Conservation (phyloP, 2,329 filamentous ascomycete species). For the Ilyonectria destructans region DNA sequence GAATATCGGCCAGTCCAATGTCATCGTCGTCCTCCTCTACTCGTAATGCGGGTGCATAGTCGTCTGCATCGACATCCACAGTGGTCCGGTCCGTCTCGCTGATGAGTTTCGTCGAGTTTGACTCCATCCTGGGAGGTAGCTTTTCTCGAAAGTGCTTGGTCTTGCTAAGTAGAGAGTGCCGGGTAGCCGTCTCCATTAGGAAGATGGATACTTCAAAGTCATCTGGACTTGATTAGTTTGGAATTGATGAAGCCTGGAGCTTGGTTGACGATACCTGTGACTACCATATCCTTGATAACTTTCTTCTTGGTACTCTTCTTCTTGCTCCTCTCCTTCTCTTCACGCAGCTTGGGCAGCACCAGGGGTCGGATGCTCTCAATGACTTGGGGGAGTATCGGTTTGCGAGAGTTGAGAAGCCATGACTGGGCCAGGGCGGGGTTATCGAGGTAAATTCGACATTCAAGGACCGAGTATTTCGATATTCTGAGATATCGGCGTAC, state of each 20-base stretch:
- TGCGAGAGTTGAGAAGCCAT: conserved; percentile 86
- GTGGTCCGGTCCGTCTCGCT: conserved; percentile 69
- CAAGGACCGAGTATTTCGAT: conserved; percentile 93
- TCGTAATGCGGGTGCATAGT: conserved; percentile 58
- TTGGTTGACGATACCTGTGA: conserved; percentile 72
- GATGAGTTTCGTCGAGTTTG: conserved; percentile 76
- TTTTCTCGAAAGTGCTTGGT: conserved; percentile 83
- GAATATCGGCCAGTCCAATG: conserved; percentile 55
- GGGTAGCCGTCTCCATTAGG: conserved; percentile 86
- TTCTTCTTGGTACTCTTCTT: conserved; percentile 82
- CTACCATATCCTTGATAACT: conserved; percentile 89
- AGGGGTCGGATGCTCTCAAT: conserved; percentile 89
- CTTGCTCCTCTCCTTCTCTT: conserved; percentile 79
- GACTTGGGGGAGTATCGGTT: conserved; percentile 85
- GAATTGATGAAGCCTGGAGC: not conserved
- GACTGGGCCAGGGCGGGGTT: conserved; percentile 86
- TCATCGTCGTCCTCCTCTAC: conserved; percentile 65
- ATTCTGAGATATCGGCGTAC: conserved; percentile 92
- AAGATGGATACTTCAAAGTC: conserved; percentile 98
- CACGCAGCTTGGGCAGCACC: conserved; percentile 91
- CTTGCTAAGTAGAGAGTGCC: conserved; percentile 90
- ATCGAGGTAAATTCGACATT: conserved; percentile 96
- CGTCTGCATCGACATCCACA: conserved; percentile 65
- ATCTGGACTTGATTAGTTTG: conserved; percentile 68
- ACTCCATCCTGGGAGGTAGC: conserved; percentile 67